Conservation (phyloP, 495 filamentous ascomycete species). For the Hypoxylon cercidicola region DNA sequence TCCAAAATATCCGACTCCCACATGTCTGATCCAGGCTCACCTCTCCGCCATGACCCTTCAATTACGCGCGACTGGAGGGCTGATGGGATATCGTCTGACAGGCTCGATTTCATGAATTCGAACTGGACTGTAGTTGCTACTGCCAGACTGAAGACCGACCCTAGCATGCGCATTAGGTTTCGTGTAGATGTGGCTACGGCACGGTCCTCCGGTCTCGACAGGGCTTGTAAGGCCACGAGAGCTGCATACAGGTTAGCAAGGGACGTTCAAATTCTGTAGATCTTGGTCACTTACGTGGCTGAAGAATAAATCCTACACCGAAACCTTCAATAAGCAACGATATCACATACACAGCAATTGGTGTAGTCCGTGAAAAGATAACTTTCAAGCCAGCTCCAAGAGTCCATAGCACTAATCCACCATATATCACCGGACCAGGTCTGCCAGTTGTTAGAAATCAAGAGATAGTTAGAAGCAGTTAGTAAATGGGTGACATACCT, state of each 20-base stretch:
- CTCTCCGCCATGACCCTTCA: conserved; percentile 1
- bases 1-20: conserved; percentile 6
- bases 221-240: conserved; percentile 71
- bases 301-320: conserved; percentile 68
- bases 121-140: conserved; percentile 2
- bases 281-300: conserved; percentile 52
- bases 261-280: not conserved
- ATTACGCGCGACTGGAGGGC: not conserved
- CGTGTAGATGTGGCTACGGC: conserved; percentile 70
- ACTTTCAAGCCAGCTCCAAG: conserved; percentile 64
- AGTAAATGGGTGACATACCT: conserved; percentile 24
- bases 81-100: not conserved
- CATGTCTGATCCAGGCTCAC: not conserved
- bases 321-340: conserved; percentile 64
- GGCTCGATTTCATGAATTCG: not conserved
- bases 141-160: not conserved
- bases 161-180: conserved; percentile 69
- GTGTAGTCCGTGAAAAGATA: conserved; percentile 59
- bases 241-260: conserved; percentile 15
- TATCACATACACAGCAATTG: conserved; percentile 61
- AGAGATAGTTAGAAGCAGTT: conserved; percentile 2
- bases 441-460: not conserved
- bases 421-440: conserved; percentile 20
- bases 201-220: conserved; percentile 65
- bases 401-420: conserved; percentile 38